These are phyloP conservation scores for Saccharomycopsis babjevae DNA, from an alignment of 805 yeast genomes.

Conservation along the genomic window DNA sequence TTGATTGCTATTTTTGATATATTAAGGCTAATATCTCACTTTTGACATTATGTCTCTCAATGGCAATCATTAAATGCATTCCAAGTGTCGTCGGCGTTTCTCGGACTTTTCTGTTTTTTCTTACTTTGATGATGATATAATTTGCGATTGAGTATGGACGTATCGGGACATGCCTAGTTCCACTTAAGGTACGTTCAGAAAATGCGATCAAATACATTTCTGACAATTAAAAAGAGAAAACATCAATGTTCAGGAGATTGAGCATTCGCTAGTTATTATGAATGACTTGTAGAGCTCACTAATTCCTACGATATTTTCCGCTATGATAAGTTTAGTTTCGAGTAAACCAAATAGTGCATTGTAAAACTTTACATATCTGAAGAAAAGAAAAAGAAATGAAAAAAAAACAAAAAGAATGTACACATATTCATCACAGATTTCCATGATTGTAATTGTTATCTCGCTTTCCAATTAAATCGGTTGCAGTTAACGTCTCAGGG, in stretches of 20 bases:
- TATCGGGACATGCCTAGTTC: slow-evolving; percentile 9
- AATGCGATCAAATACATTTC: slow-evolving; percentile 1
- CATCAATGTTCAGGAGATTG: too few relatives aligned
- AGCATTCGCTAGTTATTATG: too few relatives aligned
- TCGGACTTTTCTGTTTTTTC: neutral
- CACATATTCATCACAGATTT: neutral
- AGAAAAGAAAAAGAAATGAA: too few relatives aligned
- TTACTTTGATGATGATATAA: slow-evolving; percentile 3
- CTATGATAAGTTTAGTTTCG: too few relatives aligned
- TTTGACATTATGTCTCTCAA: neutral
- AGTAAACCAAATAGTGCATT: neutral
- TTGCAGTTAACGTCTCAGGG: neutral
- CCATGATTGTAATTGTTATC: neutral
- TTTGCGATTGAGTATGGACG: slow-evolving; percentile 6
- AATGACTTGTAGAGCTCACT: too few relatives aligned
- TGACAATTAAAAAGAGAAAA: neutral
- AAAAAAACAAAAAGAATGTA: too few relatives aligned
- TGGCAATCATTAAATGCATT: too few relatives aligned
- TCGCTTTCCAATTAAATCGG: neutral
- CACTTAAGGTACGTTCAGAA: neutral
- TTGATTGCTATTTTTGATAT: neutral
- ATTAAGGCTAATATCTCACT: neutral
- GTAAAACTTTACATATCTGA: neutral
- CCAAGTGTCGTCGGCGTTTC: neutral
- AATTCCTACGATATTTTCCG: too few relatives aligned